A percentile compares a stretch with the other conserved stretches of the same genome.
phyloP scores from a whole-genome alignment of 345 rosid species.

The Cochlearia excelsa region DNA sequence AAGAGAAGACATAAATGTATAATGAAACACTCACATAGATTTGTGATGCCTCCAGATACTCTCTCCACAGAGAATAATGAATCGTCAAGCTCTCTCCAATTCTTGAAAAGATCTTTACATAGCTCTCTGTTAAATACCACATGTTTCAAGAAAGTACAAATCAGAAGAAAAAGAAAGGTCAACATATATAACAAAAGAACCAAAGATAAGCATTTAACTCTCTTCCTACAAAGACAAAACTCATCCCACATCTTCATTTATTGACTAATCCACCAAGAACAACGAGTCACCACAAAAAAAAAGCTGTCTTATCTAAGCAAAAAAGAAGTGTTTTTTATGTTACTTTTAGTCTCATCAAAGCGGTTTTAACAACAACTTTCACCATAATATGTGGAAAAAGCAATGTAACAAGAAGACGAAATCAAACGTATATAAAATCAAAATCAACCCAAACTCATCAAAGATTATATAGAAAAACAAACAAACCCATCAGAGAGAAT shows the following conservation, averaged over 20 bases:
- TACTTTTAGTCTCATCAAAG: constrained; percentile 14
- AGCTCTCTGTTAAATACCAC: constrained; percentile 47
- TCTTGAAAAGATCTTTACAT: constrained; percentile 80
- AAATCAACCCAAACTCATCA: neutral
- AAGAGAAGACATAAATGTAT: neutral
- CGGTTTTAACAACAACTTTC: constrained; percentile 8
- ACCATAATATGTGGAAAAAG: neutral
- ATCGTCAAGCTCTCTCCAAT: constrained; percentile 67
- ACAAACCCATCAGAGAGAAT: neutral
- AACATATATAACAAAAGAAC: neutral
- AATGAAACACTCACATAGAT: constrained; percentile 58
- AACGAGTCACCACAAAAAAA: constrained; percentile 3
- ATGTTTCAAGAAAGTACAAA: neutral
- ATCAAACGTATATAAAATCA: constrained; percentile 4
- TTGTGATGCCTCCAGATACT: constrained; percentile 93
- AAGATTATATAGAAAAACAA: neutral
- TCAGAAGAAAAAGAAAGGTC: neutral
- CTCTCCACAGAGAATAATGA: constrained; percentile 65
- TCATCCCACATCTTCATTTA: neutral
- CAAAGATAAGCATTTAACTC: neutral
- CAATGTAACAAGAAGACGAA: neutral
- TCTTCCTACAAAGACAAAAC: neutral
- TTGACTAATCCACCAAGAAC: constrained; percentile 6
- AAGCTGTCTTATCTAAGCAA: neutral
- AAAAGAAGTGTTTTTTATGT: neutral